Base-by-base conservation (phyloP, 306 rosid genomes). In the Castanospermum australe region DNA sequence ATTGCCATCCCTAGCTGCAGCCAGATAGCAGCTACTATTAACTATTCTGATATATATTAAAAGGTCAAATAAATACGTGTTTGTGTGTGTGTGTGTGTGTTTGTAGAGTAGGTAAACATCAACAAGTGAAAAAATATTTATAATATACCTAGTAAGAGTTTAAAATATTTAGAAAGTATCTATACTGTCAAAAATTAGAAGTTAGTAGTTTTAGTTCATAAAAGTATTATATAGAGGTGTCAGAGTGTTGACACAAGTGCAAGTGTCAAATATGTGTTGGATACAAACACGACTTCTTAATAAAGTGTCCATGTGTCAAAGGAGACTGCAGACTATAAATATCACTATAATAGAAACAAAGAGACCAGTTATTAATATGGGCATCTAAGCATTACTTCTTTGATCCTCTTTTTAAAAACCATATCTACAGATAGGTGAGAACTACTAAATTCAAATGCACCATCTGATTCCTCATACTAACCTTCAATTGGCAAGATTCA, bases 401-500 rank as follows among this genome's bases (percentile, higher is more conserved):
- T 17, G 5, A 14, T 25, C 48, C 13, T 21, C 45, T 9, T 77
- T 24, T 51, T 28, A 10, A 54, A 2, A 24, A 69, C 38, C 28
- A 20, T 35, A 78, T 20, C 69, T 54, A 82, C 54, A 54, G 45
- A 51, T 18, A 42, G 60, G 65, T 59, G 22, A 35, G 71, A 71
- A 62, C 71, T 45, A 8, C 18, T 64, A 25, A 5, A 65, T 50
- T 82, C 38, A 59, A 78, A 48, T 52, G 62, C 30, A 62, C 81
- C 28, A 80, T 54, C 48, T 42, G 38, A 39, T 71, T 60, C 66
- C 18, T 51, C 77, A 30, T 41, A 62, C 89, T 69, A 75, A 95
- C 99, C 99, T 92, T 95, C 61, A 95, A 80, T 78, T 87, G 85
- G 83, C 92, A 90, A 73, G 86, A 85, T 76, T 84, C 50, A 38